Percentiles rank a stretch among this genome's conserved stretches.
Conservation (phyloP, 305 asterid genomes). For the Stenogyne calaminthoides region DNA sequence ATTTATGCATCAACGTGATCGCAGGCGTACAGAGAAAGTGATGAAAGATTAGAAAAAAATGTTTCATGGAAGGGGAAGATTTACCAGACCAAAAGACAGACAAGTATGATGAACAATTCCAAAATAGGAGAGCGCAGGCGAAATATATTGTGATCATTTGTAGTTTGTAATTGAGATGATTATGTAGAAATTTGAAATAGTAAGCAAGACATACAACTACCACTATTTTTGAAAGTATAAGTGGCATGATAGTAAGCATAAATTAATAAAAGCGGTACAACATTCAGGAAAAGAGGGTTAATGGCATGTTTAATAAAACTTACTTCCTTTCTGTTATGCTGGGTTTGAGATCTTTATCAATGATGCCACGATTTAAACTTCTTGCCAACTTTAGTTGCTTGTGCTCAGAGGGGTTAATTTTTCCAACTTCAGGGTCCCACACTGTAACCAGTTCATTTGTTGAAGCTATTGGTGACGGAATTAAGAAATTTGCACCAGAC, state of each 20-base stretch:
- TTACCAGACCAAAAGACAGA: not conserved
- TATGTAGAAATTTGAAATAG: not conserved
- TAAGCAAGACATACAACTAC: slow-evolving; percentile 1
- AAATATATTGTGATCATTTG: not conserved
- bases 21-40: slow-evolving; percentile 1
- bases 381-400: slow-evolving; percentile 96
- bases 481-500: slow-evolving; percentile 91
- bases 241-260: slow-evolving; percentile 13
- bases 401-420: slow-evolving; percentile 96
- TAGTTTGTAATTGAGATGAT: slow-evolving; percentile 8
- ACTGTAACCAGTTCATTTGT: slow-evolving; percentile 92
- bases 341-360: slow-evolving; percentile 96
- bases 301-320: slow-evolving; percentile 33
- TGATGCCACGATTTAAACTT: slow-evolving; percentile 96
- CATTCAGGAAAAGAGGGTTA: slow-evolving; percentile 13
- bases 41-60: slow-evolving; percentile 8
- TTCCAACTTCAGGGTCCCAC: slow-evolving; percentile 98
- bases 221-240: not conserved
- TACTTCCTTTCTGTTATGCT: slow-evolving; percentile 87
- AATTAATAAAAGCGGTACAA: slow-evolving; percentile 9
- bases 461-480: slow-evolving; percentile 91
- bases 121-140: not conserved
- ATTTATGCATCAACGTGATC: slow-evolving; percentile 15
- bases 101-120: slow-evolving; percentile 7
- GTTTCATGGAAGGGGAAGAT: not conserved